These are phyloP conservation scores for Hypoxylon trugodes DNA, from an alignment of 495 filamentous ascomycete genomes.

Conservation along the genomic window DNA sequence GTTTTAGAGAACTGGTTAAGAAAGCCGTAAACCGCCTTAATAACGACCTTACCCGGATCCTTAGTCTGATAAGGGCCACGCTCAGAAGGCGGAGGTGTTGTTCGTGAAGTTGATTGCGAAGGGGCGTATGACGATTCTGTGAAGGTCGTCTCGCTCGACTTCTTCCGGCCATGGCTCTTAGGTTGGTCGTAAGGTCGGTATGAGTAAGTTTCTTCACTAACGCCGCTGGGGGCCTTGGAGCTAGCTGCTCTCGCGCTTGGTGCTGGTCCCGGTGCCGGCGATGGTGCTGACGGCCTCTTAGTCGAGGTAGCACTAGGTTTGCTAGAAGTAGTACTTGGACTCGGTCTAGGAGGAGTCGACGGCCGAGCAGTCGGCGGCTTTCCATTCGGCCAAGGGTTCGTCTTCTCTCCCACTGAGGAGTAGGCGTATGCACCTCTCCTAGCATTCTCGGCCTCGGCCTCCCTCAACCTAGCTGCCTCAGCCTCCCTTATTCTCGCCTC, in stretches of 20 bases:
- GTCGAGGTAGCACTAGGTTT: conserved; percentile 39
- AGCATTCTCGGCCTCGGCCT: conserved; percentile 13
- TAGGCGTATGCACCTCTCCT: conserved; percentile 56
- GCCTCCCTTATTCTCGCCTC: conserved; percentile 43
- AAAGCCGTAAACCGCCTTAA: conserved; percentile 90
- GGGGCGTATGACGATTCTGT: conserved; percentile 87
- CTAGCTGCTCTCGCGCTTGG: conserved; percentile 8
- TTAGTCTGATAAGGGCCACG: conserved; percentile 80
- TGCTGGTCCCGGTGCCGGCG: not conserved
- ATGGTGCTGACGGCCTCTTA: conserved; percentile 46
- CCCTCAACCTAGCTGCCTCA: conserved; percentile 34
- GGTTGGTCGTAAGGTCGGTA: conserved; percentile 85
- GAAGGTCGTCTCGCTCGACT: conserved; percentile 70
- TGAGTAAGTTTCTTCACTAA: conserved; percentile 74
- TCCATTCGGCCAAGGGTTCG: conserved; percentile 64
- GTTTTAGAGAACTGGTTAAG: conserved; percentile 82
- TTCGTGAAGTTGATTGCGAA: conserved; percentile 82
- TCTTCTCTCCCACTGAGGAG: conserved; percentile 64
- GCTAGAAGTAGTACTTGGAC: conserved; percentile 42
- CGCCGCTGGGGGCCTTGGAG: conserved; percentile 67
- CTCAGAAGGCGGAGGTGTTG: conserved; percentile 81
- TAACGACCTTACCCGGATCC: conserved; percentile 93
- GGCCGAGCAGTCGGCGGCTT: conserved; percentile 49
- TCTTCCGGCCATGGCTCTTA: conserved; percentile 60
- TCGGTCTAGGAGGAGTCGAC: conserved; percentile 31